These are phyloP conservation scores for Funneliformis mosseae DNA, from an alignment of 192 early-diverging fungal species.

Conservation along the genomic window DNA sequence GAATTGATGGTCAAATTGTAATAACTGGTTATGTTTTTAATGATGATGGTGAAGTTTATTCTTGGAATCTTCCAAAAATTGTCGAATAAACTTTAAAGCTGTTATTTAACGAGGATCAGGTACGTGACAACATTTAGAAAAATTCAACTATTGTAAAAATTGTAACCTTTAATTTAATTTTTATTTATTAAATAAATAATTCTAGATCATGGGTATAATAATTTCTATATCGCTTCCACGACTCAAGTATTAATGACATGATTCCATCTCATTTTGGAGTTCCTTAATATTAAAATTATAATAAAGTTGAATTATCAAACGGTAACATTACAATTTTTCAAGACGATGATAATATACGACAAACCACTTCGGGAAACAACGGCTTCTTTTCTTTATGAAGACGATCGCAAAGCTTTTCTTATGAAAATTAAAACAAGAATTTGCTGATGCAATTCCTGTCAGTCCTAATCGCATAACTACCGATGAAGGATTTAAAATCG, in stretches of 20 bases:
- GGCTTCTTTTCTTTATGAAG: not conserved
- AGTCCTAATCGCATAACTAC: not conserved
- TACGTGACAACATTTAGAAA: not conserved
- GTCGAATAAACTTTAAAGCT: not conserved
- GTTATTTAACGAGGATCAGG: not conserved
- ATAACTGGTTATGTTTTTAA: not conserved
- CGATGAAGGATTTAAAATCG: not conserved
- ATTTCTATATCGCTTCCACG: not conserved
- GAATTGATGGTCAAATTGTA: not conserved
- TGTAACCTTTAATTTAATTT: too few relatives aligned
- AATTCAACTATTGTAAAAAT: too few relatives aligned
- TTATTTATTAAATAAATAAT: too few relatives aligned
- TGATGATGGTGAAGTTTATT: not conserved
- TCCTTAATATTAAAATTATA: not conserved
- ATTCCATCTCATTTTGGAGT: not conserved
- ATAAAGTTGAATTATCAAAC: not conserved
- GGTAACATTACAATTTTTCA: slow-evolving; percentile 7
- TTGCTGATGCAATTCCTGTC: not conserved
- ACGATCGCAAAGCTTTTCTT: not conserved
- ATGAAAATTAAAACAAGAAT: not conserved
- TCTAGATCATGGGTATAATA: not conserved
- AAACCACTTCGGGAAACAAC: not conserved
- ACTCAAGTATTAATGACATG: not conserved
- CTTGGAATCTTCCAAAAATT: not conserved
- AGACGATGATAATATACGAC: not conserved